Evolutionary conservation across 306 rosid genomes (phyloP).

Genomic region (Bauhinia variegata): DNA sequence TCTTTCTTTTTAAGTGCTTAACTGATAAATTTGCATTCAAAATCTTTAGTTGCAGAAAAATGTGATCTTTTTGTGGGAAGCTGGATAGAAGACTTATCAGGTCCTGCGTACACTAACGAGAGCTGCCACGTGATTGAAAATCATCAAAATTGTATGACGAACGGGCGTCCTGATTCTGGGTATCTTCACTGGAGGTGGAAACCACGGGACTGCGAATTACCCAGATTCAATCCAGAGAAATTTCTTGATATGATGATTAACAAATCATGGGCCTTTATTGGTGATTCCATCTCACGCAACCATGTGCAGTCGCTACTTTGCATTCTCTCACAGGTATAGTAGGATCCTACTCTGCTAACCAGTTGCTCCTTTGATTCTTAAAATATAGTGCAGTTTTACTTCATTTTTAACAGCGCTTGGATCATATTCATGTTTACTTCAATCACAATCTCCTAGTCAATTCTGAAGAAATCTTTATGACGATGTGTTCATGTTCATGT

Average conservation of each 20-base stretch:
- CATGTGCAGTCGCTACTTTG: not conserved
- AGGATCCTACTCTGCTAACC: no score
- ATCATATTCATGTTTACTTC: no score
- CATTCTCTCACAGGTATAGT: not conserved
- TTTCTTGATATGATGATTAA: slow-evolving; percentile 71
- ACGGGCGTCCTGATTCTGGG: slow-evolving; percentile 78
- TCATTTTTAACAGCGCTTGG: no score
- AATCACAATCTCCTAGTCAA: no score
- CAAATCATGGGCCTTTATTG: slow-evolving; percentile 71
- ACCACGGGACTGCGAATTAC: slow-evolving; percentile 64
- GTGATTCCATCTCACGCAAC: slow-evolving; percentile 75
- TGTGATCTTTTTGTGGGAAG: slow-evolving; percentile 80
- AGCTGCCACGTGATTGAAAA: slow-evolving; percentile 67
- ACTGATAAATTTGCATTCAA: slow-evolving; percentile 1
- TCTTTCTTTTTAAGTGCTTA: not conserved
- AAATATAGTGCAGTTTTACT: no score
- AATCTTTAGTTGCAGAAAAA: slow-evolving; percentile 38
- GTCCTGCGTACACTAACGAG: slow-evolving; percentile 68
- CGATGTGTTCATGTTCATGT: not conserved
- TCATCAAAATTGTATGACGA: slow-evolving; percentile 82
- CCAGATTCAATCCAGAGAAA: slow-evolving; percentile 57
- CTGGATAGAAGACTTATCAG: slow-evolving; percentile 69
- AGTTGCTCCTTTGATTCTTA: no score
- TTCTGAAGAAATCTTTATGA: no score
- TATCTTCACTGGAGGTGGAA: slow-evolving; percentile 83